Base-by-base conservation (phyloP, 257 asterid genomes). In the Primulina huaijiensis region DNA sequence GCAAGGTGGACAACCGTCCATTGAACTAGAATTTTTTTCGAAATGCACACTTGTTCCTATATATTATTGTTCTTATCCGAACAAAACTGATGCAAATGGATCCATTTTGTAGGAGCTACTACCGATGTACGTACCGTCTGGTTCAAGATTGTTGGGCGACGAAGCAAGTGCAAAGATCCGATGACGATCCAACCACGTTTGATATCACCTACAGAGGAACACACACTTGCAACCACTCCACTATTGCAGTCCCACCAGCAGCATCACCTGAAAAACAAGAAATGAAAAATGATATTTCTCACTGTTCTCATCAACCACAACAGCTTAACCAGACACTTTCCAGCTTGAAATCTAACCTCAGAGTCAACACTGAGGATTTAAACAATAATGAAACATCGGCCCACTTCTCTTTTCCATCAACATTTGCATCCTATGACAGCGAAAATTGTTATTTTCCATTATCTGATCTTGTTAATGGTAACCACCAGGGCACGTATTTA, bases 111-210 rank as follows among this genome's bases (percentile, higher is more conserved):
- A 93, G 99, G 79, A 91, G 97, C 86, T 93, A 93, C 56, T 93
- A 93, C 79, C 78, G 97, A 73, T 93, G 99, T 68, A 93, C 97
- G 0, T 89, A 91, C 72, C 82, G 95, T 0, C 75, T 21, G 11
- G 75, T 78, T 7, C 78, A 78, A 37, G 82, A 88, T 52, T 91
- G 99, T 70, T 85, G 92, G 97, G 99, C 97, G n/a, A 89, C 90
- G 8, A 94, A 89, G 80, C 97, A 91, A 80, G 97, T 94, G 67
- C 99, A 94, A 27, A 87, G 97, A 79, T 91, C 96, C 7, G 97
- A 91, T 67, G 91, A 86, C 10, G 97, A 94, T 65, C 90, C 96
- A 17, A 74, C 86, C 33, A 8, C 88, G 27, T 86, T 94, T 29
- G 96, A 94, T 40, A 71, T 94, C 85, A 87, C 94, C 1, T 86